Conservation (phyloP, 164 flowering plant species). For the Cinnamomum chago region DNA sequence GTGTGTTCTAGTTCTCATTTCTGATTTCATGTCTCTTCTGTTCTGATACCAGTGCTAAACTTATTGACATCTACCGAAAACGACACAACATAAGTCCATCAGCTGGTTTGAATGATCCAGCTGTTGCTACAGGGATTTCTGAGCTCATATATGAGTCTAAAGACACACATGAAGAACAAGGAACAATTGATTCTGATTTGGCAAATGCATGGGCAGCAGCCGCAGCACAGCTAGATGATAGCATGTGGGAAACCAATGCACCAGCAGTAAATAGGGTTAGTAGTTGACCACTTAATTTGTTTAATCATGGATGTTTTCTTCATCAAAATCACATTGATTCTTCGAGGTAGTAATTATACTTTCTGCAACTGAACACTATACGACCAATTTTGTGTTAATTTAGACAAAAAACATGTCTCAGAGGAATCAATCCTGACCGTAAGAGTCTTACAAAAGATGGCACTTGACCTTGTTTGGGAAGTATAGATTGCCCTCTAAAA, state of each 20-base stretch:
- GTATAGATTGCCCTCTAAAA: not conserved
- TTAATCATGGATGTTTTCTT: not conserved
- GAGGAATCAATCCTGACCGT: not conserved
- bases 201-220: constrained; percentile 97
- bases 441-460: not conserved
- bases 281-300: not conserved
- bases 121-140: constrained; percentile 96
- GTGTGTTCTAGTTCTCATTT: not conserved
- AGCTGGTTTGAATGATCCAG: constrained; percentile 84
- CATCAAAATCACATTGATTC: not conserved
- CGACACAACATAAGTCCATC: constrained; percentile 88
- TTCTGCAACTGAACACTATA: not conserved
- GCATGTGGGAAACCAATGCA: constrained; percentile 67
- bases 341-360: not conserved
- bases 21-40: constrained; percentile 6
- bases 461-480: not conserved
- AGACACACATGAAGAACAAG: constrained; percentile 48
- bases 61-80: constrained; percentile 82
- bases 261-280: constrained; percentile 92
- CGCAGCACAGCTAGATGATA: constrained; percentile 90
- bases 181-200: constrained; percentile 79
- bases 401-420: too few relatives aligned
- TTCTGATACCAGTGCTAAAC: constrained; percentile 64
- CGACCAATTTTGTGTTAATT: not conserved
- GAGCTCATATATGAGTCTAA: constrained; percentile 84